Percentiles rank a stretch among this genome's conserved stretches.
These are phyloP conservation scores for Coemansia interrupta DNA, from an alignment of 192 early-diverging fungal genomes.

Conservation along the genomic window DNA sequence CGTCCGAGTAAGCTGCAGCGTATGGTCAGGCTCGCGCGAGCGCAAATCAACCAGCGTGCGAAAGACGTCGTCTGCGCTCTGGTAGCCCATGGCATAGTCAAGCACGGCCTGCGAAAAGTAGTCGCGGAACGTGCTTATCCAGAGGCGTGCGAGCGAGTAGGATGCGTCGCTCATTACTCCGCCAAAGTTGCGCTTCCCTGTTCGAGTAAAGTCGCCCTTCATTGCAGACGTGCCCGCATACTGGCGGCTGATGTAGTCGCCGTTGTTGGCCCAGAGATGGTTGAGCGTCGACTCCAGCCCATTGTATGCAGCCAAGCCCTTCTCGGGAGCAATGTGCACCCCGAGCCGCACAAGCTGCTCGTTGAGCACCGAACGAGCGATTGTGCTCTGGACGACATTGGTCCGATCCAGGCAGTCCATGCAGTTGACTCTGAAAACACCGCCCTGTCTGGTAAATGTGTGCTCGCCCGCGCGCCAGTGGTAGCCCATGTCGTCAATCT, in stretches of 20 bases:
- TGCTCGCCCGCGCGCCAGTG: conserved; percentile 29
- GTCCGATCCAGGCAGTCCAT: conserved; percentile 99
- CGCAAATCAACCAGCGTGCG: conserved; percentile 43
- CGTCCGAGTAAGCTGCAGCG: conserved; percentile 16
- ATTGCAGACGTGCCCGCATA: conserved; percentile 77
- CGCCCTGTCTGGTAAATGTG: conserved; percentile 42
- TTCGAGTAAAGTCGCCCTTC: conserved; percentile 75
- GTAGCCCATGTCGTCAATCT: conserved; percentile 65
- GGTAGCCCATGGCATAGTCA: conserved; percentile 42
- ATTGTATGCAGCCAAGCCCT: conserved; percentile 60
- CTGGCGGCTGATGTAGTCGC: conserved; percentile 71
- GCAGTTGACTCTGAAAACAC: conserved; percentile 79
- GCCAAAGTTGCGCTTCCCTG: conserved; percentile 69
- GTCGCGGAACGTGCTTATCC: conserved; percentile 71
- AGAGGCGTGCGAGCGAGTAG: conserved; percentile 70
- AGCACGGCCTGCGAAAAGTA: conserved; percentile 61
- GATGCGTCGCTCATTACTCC: conserved; percentile 74
- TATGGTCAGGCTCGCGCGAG: conserved; percentile 45
- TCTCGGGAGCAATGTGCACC: conserved; percentile 62
- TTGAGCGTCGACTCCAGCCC: conserved; percentile 66
- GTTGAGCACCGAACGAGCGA: conserved; percentile 63
- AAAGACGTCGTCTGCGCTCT: conserved; percentile 32
- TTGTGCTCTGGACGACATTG: conserved; percentile 79
- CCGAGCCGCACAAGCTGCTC: conserved; percentile 66
- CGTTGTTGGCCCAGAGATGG: conserved; percentile 76